phyloP scores from a whole-genome alignment of 2,329 filamentous ascomycete genomes.

The Mollisia scopiformis region DNA sequence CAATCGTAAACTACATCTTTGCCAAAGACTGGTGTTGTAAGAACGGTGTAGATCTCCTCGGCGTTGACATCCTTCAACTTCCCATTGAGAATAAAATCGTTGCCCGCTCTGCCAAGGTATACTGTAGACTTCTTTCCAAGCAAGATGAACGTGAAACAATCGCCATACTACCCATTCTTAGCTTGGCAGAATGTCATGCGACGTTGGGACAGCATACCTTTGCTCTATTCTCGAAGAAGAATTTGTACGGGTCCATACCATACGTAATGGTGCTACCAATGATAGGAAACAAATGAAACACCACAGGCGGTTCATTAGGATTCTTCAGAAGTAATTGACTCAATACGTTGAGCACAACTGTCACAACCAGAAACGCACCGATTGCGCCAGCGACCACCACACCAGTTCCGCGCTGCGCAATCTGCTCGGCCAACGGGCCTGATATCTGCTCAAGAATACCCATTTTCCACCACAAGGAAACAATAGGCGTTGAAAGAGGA shows the following conservation, averaged over 20 bases:
- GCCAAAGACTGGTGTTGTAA: conserved; percentile 76
- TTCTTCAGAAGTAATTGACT: conserved; percentile 81
- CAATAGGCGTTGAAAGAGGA: conserved; percentile 1
- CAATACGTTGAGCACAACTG: conserved; percentile 78
- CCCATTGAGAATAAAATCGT: conserved; percentile 90
- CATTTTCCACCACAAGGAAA: conserved; percentile 23
- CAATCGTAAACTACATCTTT: conserved; percentile 89
- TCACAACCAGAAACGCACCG: conserved; percentile 48
- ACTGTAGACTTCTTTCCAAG: conserved; percentile 90
- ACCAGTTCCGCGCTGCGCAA: conserved; percentile 32
- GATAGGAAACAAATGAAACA: conserved; percentile 81
- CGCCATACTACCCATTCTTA: conserved; percentile 66
- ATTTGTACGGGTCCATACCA: conserved; percentile 89
- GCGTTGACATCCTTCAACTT: conserved; percentile 89
- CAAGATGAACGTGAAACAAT: conserved; percentile 87
- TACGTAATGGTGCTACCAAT: conserved; percentile 92
- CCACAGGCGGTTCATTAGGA: conserved; percentile 77
- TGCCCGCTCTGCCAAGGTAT: conserved; percentile 78
- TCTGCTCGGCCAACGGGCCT: conserved; percentile 31
- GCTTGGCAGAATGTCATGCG: conserved; percentile 15
- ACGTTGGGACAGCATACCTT: conserved; percentile 65
- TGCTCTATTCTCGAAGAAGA: conserved; percentile 73
- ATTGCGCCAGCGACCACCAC: conserved; percentile 31
- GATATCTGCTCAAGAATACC: conserved; percentile 34
- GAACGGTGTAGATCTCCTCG: conserved; percentile 84